These are phyloP conservation scores for Mycena pura DNA, from an alignment of 768 basidiomycete genomes.

Conservation along the genomic window DNA sequence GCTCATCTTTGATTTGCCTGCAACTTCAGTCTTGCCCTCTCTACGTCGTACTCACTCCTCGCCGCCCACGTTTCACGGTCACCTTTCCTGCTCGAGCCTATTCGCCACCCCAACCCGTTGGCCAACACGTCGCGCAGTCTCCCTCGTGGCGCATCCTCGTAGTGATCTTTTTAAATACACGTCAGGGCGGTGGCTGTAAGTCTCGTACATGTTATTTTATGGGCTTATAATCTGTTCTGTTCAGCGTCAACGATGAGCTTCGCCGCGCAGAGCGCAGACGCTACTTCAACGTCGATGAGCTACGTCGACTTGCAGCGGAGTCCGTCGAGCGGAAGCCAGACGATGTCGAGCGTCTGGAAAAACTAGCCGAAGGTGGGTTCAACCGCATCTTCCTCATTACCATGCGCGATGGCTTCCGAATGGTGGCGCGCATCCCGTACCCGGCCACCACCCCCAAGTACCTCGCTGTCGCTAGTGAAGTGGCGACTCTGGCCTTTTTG, in stretches of 20 bases:
- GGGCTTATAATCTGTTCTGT: slow-evolving; percentile 33
- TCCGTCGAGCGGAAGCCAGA: slow-evolving; percentile 43
- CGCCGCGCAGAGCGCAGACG: slow-evolving; percentile 52
- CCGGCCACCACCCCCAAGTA: slow-evolving; percentile 43
- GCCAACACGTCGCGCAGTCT: slow-evolving; percentile 41
- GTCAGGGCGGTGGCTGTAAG: slow-evolving; percentile 52
- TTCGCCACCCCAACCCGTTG: slow-evolving; percentile 34
- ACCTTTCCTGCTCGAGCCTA: slow-evolving; percentile 31
- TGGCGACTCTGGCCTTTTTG: slow-evolving; percentile 51
- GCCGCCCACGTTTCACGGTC: slow-evolving; percentile 27
- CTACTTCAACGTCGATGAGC: slow-evolving; percentile 48
- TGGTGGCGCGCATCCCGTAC: slow-evolving; percentile 52
- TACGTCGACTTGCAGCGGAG: slow-evolving; percentile 53
- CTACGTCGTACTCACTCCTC: slow-evolving; percentile 28
- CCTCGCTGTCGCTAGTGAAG: slow-evolving; percentile 51
- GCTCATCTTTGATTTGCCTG: slow-evolving; percentile 33
- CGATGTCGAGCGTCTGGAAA: slow-evolving; percentile 45
- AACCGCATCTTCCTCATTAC: slow-evolving; percentile 50
- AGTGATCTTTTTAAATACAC: slow-evolving; percentile 49
- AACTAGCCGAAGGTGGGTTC: slow-evolving; percentile 55
- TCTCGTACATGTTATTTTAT: slow-evolving; percentile 38
- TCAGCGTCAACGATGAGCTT: slow-evolving; percentile 51
- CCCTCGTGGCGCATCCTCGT: slow-evolving; percentile 35
- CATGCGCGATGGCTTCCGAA: slow-evolving; percentile 40
- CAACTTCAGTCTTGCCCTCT: slow-evolving; percentile 29